Base-by-base conservation (phyloP, 345 rosid genomes). In the Acer campestre region DNA sequence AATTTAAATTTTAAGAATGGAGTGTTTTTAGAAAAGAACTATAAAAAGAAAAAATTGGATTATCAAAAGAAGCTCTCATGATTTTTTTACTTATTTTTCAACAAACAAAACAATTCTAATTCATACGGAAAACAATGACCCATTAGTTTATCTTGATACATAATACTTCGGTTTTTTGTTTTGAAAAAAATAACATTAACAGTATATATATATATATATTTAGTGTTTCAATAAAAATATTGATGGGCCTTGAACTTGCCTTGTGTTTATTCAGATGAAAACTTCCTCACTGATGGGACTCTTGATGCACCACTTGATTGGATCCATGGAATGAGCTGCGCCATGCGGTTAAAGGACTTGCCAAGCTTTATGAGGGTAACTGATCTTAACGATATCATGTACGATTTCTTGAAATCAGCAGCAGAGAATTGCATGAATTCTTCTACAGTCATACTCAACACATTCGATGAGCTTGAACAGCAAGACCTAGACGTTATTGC, bases 391-490 rank as follows among this genome's bases (percentile, higher is more conserved):
- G 91, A 85, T 8, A 10, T 75, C 27, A 46, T 86, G 85, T 82
- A 77, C 9, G 73, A 83, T 71, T 86, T 61, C 55, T 0, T 31
- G 51, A 25, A 58, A 17, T n/a, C 27, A 23, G 85, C 78, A 61
- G 61, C 78, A 25, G 64, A 83, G 23, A 71, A 77, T 64, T 72
- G 73, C 72, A 59, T 80, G 77, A 79, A 78, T 35, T 77, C 83
- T 2, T 71, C 84, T 4, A 70, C 87, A 38, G 75, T 86, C 42
- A 61, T 88, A 55, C 76, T 88, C 49, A 82, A 85, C 85, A 79
- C 89, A 3, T 86, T 86, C 31, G 82, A 84, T n/a, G 88, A 81
- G 62, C 48, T 80, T 3, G 91, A 88, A 53, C 53, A 69, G 0
- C 72, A 83, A 78, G 80, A 75, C 1, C 40, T 89, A 13, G 71